Evolutionary conservation across 805 yeast genomes (phyloP).

Genomic region (Barnettozyma sucrosica): DNA sequence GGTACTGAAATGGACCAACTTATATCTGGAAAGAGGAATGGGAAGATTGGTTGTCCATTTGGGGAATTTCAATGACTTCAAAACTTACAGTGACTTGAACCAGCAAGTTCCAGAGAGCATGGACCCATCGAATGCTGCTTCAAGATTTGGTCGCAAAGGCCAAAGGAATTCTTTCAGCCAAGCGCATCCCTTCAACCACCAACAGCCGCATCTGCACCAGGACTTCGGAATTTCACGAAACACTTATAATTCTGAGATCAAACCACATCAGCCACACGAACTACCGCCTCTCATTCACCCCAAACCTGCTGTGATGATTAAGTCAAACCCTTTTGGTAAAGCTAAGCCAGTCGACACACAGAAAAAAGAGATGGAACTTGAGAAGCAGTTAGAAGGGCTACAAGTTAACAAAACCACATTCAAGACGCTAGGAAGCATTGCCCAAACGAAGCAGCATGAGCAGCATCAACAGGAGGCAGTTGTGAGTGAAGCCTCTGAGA

Average conservation of each 20-base stretch:
- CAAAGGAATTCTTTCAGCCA: slow-evolving; percentile 6
- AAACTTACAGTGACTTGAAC: slow-evolving; percentile 19
- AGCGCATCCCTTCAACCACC: slow-evolving; percentile 4
- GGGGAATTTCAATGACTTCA: slow-evolving; percentile 25
- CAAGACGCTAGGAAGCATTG: slow-evolving; percentile 20
- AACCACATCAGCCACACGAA: slow-evolving; percentile 7
- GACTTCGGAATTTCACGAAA: background rate
- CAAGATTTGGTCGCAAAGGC: background rate
- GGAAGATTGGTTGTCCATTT: slow-evolving; percentile 27
- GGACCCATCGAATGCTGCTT: slow-evolving; percentile 20
- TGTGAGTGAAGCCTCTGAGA: background rate
- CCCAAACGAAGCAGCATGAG: slow-evolving; percentile 6
- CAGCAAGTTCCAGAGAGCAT: slow-evolving; percentile 17
- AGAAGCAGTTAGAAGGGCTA: slow-evolving; percentile 37
- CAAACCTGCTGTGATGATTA: slow-evolving; percentile 28
- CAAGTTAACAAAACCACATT: slow-evolving; percentile 41
- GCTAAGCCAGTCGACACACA: slow-evolving; percentile 83
- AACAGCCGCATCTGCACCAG: background rate
- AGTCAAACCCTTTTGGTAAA: slow-evolving; percentile 70
- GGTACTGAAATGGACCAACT: slow-evolving; percentile 58
- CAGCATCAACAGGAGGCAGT: no score
- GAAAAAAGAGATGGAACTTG: slow-evolving; percentile 58
- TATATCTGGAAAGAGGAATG: slow-evolving; percentile 37
- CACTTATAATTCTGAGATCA: slow-evolving; percentile 4
- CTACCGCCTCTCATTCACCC: slow-evolving; percentile 16